Percentiles rank a stretch among this genome's conserved stretches.
phyloP scores from a whole-genome alignment of 192 early-diverging fungal genomes.

The Chytriomyces sp. region DNA sequence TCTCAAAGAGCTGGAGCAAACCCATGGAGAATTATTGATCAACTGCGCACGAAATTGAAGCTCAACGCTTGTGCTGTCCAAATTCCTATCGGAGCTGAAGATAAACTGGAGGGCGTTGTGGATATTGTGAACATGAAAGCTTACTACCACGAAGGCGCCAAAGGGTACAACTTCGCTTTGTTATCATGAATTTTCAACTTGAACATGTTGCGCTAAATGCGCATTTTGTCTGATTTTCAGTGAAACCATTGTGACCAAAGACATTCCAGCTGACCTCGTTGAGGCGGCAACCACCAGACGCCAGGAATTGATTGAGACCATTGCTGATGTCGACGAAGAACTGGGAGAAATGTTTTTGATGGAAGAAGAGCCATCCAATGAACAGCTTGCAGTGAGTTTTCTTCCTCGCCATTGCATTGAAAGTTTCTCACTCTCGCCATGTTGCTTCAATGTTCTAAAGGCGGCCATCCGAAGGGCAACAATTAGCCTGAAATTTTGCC shows the following conservation, averaged over 20 bases:
- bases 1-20: conserved; percentile 46
- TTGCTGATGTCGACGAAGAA: conserved; percentile 86
- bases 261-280: conserved; percentile 47
- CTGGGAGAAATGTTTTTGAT: conserved; percentile 88
- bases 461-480: conserved; percentile 79
- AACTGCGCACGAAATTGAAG: conserved; percentile 48
- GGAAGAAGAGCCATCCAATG: conserved; percentile 66
- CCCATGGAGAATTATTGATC: conserved; percentile 79
- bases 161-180: conserved; percentile 64
- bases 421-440: too few species aligned
- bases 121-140: conserved; percentile 89
- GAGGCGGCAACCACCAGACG: conserved; percentile 62
- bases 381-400: conserved; percentile 62
- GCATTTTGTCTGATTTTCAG: conserved; percentile 36
- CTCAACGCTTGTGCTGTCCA: conserved; percentile 55
- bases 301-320: conserved; percentile 76
- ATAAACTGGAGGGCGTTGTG: conserved; percentile 86
- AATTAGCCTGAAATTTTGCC: conserved; percentile 71
- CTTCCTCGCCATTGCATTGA: conserved; percentile 43
- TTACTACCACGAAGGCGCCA: conserved; percentile 84
- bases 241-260: conserved; percentile 66
- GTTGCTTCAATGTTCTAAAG: conserved; percentile 37
- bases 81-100: conserved; percentile 82
- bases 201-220: conserved; percentile 31
- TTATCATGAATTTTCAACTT: neutral